Evolutionary conservation across 2,329 filamentous ascomycete genomes (phyloP), one percentile per base, ranked within the genome.

Genomic region (Lachnellula cervina): DNA sequence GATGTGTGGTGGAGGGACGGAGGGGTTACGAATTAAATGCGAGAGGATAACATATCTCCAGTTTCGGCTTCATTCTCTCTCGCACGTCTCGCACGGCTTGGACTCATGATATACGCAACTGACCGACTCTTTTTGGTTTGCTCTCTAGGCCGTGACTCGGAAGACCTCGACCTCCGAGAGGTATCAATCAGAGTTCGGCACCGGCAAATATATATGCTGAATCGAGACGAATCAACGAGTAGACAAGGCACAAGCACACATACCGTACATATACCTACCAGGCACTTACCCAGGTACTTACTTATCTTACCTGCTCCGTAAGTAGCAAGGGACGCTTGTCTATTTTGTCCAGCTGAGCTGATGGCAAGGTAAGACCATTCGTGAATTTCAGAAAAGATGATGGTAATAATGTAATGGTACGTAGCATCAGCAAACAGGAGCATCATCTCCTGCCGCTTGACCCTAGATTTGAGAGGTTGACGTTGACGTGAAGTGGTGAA

Each of bases 271-370:
- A 3, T 25, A 28, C 25, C 25, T n/a, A n/a, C n/a, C n/a, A n/a
- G n/a, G n/a, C n/a, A n/a, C n/a, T 2, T 32, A 32, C 28, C 28
- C 7, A 11, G 35, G 35, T 32, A 32, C 28, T 8, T 28, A 28
- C 25, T 28, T 28, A 28, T 5, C 7, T 25, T 25, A 28, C 28
- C 4, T 32, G 11, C 28, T 32, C 28, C 28, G 28, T 4, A 32
- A 32, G 28, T 32, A 32, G 28, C 28, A 19, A 44, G 17, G 11
- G 42, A 5, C 42, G 57, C 49, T 52, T 44, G 46, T 55, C 48
- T 48, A 17, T 48, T 51, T 52, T 56, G 57, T 59, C 59, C 57
- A 54, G 55, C 53, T 58, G 57, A 61, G 59, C 59, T 40, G 51
- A 51, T 52, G 54, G 56, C 57, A 51, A 46, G 56, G 55, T 42